These are phyloP conservation scores for Pugionium cornutum DNA, from an alignment of 345 rosid genomes.

Conservation along the genomic window DNA sequence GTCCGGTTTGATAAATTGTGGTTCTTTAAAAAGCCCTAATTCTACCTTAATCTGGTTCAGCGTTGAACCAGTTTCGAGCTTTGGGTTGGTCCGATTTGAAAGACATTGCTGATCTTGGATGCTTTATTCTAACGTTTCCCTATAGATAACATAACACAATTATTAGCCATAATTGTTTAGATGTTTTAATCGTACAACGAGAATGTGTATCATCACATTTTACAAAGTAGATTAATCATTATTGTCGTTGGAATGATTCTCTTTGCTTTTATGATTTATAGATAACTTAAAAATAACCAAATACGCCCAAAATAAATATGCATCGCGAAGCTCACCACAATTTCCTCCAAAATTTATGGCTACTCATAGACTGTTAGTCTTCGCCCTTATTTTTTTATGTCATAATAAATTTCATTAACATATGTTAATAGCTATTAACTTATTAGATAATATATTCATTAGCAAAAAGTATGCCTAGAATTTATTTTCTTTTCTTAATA, in stretches of 20 bases:
- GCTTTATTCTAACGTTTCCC: conserved; percentile 28
- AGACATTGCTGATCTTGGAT: conserved; percentile 11
- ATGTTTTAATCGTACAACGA: conserved; percentile 23
- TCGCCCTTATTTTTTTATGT: not conserved
- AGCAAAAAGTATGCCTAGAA: no score
- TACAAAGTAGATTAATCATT: conserved; percentile 30
- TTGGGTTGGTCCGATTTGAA: no score
- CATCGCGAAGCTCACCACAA: conserved; percentile 25
- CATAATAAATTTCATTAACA: not conserved
- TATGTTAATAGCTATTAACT: no score
- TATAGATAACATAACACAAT: conserved; percentile 16
- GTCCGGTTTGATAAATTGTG: no score
- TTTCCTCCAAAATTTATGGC: conserved; percentile 32
- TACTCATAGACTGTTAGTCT: conserved; percentile 1
- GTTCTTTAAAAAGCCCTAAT: no score
- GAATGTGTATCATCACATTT: conserved; percentile 29
- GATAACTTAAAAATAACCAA: not conserved
- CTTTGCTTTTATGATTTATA: conserved; percentile 28
- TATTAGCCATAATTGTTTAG: conserved; percentile 6
- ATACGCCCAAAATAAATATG: conserved; percentile 12
- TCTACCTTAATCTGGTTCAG: no score
- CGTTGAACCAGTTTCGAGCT: no score
- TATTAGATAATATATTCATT: no score
- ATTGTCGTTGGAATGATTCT: conserved; percentile 29
- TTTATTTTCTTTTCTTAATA: no score